Base-by-base conservation (phyloP, 441 rosid species). In the Arabidopsis lyrata region DNA sequence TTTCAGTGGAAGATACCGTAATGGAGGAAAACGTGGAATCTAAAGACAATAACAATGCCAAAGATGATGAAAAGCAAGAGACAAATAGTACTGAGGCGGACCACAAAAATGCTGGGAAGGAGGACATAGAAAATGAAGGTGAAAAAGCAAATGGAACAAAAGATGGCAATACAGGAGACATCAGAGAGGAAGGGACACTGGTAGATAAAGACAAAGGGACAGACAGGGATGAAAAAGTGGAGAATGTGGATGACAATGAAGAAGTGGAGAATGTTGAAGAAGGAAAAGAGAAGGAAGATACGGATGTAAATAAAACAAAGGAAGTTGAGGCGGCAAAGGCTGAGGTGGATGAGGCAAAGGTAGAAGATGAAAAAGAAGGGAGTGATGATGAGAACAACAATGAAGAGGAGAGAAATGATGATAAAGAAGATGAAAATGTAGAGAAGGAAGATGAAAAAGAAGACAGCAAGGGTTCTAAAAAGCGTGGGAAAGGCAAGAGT, bases 401-500 rank as follows among this genome's bases (percentile, higher is more conserved):
- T 53, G 80, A 68, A 36, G 61, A 13, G 31, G 75, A 70, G 47
- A 63, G 4, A 2, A 14, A 18, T 52, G 72, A 78, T 67, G 73
- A 67, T 29, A 74, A 57, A 31, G 70, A 75, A 61, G 55, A 72
- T 18, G 81, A 81, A 32, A 76, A 80, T 61, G 83, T 24, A 16
- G 77, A 45, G 50, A 81, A 73, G 74, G 79, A 84, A 75, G 70
- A 36, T 12, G 77, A 77, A 64, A 75, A 38, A 12, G 80, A 74
- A 72, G 82, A 67, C 72, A 78, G 38, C 69, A 88, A 82, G 80
- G 82, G 71, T 20, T 58, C 82, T 36, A 88, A 70, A 81, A 84
- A 74, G 75, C 81, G 76, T 42, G 80, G 77, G 66, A 90, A 79
- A 78, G 81, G 76, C 63, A 83, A 61, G 82, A 78, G 72, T 74